Evolutionary conservation across 192 early-diverging fungal species (phyloP), one percentile per base, ranked within the genome.

Genomic region (Coemansia sp.): DNA sequence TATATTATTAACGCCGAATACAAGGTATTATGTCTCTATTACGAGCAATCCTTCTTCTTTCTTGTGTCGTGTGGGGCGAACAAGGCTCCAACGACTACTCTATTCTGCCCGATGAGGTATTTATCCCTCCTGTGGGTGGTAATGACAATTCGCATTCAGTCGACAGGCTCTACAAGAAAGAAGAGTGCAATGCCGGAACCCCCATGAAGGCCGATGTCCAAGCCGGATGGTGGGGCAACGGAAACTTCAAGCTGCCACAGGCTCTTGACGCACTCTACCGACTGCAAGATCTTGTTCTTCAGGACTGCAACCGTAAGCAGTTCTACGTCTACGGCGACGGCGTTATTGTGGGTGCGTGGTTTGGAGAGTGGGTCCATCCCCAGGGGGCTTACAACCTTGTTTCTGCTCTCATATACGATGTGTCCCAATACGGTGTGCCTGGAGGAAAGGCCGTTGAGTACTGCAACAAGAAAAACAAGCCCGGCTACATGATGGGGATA

Each of bases 171-270:
- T 54, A 54, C 21, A 26, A 19, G 9, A 26, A 32, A 23, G 21
- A 54, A 54, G 21, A 54, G 12, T 54, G 52, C 21, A 54, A 26
- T 23, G 52, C 52, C 6, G 52, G 52, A 4, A 23, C 12, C 6
- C 9, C 10, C 19, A 54, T 26, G 23, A 54, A 9, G 2, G 52
- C 23, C 21, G 52, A 54, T 26, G 52, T 54, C 21, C 52, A 54
- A 10, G 52, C 52, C 11, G 52, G 52, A 26, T 54, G 52, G 52
- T 54, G 52, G 52, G 52, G 52, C 52, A 54, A 54, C 52, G 52
- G 52, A 23, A 54, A 54, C 23, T 54, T 26, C 8, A 54, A 54
- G 23, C 52, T 15, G 26, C 9, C 52, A 11, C 21, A 54, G 19
- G 52, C 52, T 7, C 19, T 54, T 54, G 52, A 54, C 21, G 52